These are phyloP conservation scores for Nicotiana tabacum DNA, from an alignment of 257 asterid genomes.

Conservation along the genomic window DNA sequence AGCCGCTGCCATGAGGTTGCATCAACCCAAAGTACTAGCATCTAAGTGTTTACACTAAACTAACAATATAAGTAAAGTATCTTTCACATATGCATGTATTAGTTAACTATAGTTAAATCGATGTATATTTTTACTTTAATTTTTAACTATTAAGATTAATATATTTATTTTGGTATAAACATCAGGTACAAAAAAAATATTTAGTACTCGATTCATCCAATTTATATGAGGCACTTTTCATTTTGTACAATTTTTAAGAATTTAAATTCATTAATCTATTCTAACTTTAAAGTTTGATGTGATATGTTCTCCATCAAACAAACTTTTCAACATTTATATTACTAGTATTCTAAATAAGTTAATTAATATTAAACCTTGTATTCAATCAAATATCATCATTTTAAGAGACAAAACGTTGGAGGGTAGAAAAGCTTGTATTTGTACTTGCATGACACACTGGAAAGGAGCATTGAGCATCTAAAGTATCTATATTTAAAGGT, in stretches of 20 bases:
- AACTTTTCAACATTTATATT: too few species aligned
- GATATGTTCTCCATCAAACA: background rate
- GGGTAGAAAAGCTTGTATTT: background rate
- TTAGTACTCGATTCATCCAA: background rate
- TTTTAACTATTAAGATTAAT: too few species aligned
- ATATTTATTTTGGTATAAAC: too few species aligned
- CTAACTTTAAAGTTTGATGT: background rate
- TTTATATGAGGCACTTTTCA: background rate
- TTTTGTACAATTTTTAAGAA: background rate
- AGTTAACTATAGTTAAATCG: too few species aligned
- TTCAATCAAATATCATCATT: background rate
- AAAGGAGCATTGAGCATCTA: background rate
- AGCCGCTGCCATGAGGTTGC: background rate
- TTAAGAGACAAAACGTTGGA: background rate
- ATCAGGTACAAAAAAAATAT: too few species aligned
- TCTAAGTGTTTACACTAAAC: too few species aligned
- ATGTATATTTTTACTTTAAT: too few species aligned
- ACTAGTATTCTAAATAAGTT: background rate
- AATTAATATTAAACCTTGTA: background rate
- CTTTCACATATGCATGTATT: too few species aligned
- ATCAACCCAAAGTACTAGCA: too few species aligned
- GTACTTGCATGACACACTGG: conserved; percentile 8
- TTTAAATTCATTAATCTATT: background rate
- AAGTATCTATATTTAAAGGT: background rate
- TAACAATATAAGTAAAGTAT: too few species aligned